Evolutionary conservation across 192 early-diverging fungal genomes (phyloP), one percentile per base, ranked within the genome.

Genomic region (Anaeromyces robustus): DNA sequence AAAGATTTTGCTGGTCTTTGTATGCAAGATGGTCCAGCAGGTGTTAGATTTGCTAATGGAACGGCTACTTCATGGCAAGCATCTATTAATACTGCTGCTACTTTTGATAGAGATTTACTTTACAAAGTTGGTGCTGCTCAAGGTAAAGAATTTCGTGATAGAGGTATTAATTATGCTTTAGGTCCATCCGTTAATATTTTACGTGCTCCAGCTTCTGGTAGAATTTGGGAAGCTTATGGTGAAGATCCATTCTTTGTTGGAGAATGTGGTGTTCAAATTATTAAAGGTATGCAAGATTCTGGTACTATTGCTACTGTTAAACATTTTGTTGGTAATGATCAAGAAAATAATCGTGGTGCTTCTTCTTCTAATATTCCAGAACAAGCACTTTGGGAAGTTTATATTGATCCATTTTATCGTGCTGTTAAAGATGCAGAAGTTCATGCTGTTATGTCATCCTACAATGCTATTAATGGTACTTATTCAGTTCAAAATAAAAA

Each of bases 371-470:
- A 87, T 79, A 83, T 92, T 29, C 87, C 88, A 77, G 83, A 85
- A 29, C 77, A 88, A 52, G 87, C 92, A 13, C 34, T 92, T 13
- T 87, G 87, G 68, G 90, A 92, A 81, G 68, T 92, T n/a, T 90
- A 92, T 80, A 32, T 89, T 13, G 82, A 79, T 30, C 89, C 91
- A 22, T 92, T 93, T 81, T 82, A 87, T 77, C 86, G 84, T 16
- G 81, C 81, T n/a, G 80, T 87, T 14, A 39, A 6, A 28, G 90
- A 90, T 32, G 90, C 84, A 68, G 90, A 87, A 29, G 86, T 85
- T 29, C 87, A 77, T 77, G 82, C 92, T 29, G 78, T 92, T 37
- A 92, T 92, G 91, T 92, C 91, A 77, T 32, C 86, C 12, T 92
- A 92, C 86, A 92, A 92, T 81, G 29, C 39, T 29, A 29, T 93